These are phyloP conservation scores for Kalmusia sp. DNA, from an alignment of 2,329 filamentous ascomycete genomes.

Conservation along the genomic window DNA sequence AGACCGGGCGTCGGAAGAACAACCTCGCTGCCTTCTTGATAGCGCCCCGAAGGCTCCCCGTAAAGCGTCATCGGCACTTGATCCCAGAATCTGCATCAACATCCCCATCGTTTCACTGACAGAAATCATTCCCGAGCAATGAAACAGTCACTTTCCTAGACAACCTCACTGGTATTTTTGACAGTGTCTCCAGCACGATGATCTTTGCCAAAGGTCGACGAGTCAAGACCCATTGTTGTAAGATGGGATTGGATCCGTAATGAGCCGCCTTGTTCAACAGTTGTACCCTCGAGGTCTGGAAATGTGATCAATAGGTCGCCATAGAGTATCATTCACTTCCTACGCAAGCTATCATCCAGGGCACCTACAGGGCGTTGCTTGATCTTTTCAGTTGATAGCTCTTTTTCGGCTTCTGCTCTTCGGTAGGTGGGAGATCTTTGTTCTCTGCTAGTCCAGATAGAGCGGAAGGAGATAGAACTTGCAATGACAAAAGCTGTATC, in stretches of 20 bases:
- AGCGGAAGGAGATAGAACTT: slow-evolving; percentile 7
- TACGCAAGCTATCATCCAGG: background rate
- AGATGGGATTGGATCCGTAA: slow-evolving; percentile 5
- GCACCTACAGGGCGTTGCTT: background rate
- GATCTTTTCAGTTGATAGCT: background rate
- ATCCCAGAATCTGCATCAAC: no score
- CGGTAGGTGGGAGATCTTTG: background rate
- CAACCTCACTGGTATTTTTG: no score
- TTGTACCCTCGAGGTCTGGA: slow-evolving; percentile 5
- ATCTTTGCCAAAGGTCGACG: slow-evolving; percentile 1
- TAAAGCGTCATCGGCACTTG: no score
- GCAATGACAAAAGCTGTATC: slow-evolving; percentile 7
- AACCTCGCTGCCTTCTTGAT: no score
- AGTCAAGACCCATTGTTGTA: slow-evolving; percentile 4
- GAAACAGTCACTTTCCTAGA: no score
- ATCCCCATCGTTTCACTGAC: no score
- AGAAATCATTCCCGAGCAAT: no score
- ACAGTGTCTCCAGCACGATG: no score
- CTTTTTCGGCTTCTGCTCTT: background rate
- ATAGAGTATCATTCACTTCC: slow-evolving; percentile 4
- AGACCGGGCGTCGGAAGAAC: no score
- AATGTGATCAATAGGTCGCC: slow-evolving; percentile 2
- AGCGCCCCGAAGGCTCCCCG: no score
- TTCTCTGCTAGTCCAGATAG: slow-evolving; percentile 6
- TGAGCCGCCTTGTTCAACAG: background rate